Percentiles rank a stretch among this genome's conserved stretches.
phyloP scores from a whole-genome alignment of 352 stramenopile species.

The Phytophthora quininea region DNA sequence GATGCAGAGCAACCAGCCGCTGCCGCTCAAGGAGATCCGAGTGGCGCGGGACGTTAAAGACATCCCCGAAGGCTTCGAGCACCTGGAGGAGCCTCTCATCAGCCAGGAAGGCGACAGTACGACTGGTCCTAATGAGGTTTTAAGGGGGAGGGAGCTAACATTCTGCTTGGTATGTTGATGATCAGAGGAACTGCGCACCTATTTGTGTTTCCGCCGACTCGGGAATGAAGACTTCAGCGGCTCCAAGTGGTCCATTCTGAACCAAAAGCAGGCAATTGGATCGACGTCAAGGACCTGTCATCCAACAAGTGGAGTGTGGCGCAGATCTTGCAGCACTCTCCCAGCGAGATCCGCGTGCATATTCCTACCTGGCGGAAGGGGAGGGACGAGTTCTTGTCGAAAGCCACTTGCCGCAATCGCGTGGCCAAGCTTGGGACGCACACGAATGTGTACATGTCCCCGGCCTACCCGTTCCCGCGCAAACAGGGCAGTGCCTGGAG shows the following conservation, averaged over 20 bases:
- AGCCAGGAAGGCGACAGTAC: slow-evolving; percentile 45
- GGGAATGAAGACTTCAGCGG: slow-evolving; percentile 62
- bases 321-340: slow-evolving; percentile 72
- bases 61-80: slow-evolving; percentile 71
- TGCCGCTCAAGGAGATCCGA: slow-evolving; percentile 83
- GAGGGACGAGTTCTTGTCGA: slow-evolving; percentile 75
- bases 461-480: slow-evolving; percentile 76
- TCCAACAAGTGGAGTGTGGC: slow-evolving; percentile 79
- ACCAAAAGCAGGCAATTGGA: slow-evolving; percentile 75
- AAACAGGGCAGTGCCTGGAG: slow-evolving; percentile 80
- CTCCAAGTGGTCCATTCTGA: slow-evolving; percentile 76
- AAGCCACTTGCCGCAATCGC: slow-evolving; percentile 60
- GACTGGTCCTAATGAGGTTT: slow-evolving; percentile 1
- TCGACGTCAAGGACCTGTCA: slow-evolving; percentile 81
- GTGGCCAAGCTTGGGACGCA: slow-evolving; percentile 75
- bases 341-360: slow-evolving; percentile 72
- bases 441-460: slow-evolving; percentile 80
- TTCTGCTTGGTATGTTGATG: slow-evolving; percentile 4
- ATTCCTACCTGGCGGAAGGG: slow-evolving; percentile 72
- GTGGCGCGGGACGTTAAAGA: slow-evolving; percentile 74
- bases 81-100: slow-evolving; percentile 53
- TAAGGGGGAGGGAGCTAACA: neutral
- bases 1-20: slow-evolving; percentile 16
- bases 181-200: slow-evolving; percentile 64
- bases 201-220: slow-evolving; percentile 74